Evolutionary conservation across 1,284 basidiomycete species (phyloP).

Genomic region (Apiotrichum sp.): DNA sequence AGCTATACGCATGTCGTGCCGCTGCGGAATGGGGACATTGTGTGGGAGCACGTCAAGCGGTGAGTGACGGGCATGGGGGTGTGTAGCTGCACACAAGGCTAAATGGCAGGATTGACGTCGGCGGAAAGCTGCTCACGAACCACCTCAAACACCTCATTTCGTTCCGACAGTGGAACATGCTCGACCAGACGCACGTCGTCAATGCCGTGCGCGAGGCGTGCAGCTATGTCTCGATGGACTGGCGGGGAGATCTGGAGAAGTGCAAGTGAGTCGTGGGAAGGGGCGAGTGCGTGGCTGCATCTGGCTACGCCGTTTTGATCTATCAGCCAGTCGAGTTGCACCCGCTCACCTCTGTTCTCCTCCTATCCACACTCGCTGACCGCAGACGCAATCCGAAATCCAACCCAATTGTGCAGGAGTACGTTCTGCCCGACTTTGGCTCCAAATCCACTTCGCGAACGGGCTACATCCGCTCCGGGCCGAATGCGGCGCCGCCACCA

Average conservation of each 20-base stretch:
- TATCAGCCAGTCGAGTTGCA: too few species aligned
- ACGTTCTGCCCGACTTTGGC: constrained; percentile 81
- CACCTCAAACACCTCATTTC: constrained; percentile 88
- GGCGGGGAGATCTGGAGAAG: constrained; percentile 65
- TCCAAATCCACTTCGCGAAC: constrained; percentile 51
- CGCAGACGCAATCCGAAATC: constrained; percentile 28
- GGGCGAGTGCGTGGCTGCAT: too few species aligned
- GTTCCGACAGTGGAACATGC: constrained; percentile 96
- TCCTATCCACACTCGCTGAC: neutral
- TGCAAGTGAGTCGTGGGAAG: constrained; percentile 58
- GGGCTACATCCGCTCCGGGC: constrained; percentile 58
- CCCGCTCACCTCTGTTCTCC: too few species aligned
- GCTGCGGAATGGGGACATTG: constrained; percentile 64
- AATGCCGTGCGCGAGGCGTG: constrained; percentile 81
- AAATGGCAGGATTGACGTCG: constrained; percentile 72
- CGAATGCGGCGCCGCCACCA: constrained; percentile 26
- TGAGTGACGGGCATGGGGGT: constrained; percentile 32
- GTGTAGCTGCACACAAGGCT: neutral
- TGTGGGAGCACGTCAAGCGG: constrained; percentile 77
- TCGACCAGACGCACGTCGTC: constrained; percentile 84
- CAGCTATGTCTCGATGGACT: constrained; percentile 76
- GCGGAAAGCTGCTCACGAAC: constrained; percentile 90
- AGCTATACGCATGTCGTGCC: constrained; percentile 88
- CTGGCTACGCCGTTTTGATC: too few species aligned
- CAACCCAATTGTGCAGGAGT: constrained; percentile 75